phyloP scores from a whole-genome alignment of 2,329 filamentous ascomycete genomes.

The Pleoardoris graminearum region DNA sequence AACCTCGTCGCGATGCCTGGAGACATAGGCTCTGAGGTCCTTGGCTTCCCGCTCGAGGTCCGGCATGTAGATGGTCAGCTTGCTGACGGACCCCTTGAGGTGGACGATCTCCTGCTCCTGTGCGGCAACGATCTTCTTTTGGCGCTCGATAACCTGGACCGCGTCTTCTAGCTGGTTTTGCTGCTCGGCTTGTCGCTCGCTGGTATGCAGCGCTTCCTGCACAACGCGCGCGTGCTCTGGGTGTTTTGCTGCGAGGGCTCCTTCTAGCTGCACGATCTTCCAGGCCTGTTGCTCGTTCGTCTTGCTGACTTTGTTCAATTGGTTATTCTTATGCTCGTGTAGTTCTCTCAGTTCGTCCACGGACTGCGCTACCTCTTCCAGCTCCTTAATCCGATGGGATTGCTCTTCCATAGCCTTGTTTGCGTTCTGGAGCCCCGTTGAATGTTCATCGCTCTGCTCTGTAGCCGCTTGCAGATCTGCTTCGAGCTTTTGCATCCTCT shows the following conservation, averaged over 20 bases:
- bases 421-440: neutral
- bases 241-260: neutral
- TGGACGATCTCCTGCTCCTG: neutral
- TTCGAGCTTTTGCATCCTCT: neutral
- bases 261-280: neutral
- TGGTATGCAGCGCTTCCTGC: neutral
- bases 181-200: neutral
- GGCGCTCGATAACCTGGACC: neutral
- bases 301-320: neutral
- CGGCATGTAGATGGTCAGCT: neutral
- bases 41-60: neutral
- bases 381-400: neutral
- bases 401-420: neutral
- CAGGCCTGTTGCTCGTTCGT: neutral
- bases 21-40: neutral
- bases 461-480: neutral
- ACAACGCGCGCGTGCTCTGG: neutral
- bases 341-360: neutral
- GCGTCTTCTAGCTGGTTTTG: neutral
- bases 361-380: neutral
- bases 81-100: neutral
- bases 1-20: neutral
- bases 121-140: neutral
- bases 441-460: neutral
- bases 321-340: neutral